These are phyloP conservation scores for Verticillium alfalfae DNA, from an alignment of 2,329 filamentous ascomycete genomes.

Conservation along the genomic window DNA sequence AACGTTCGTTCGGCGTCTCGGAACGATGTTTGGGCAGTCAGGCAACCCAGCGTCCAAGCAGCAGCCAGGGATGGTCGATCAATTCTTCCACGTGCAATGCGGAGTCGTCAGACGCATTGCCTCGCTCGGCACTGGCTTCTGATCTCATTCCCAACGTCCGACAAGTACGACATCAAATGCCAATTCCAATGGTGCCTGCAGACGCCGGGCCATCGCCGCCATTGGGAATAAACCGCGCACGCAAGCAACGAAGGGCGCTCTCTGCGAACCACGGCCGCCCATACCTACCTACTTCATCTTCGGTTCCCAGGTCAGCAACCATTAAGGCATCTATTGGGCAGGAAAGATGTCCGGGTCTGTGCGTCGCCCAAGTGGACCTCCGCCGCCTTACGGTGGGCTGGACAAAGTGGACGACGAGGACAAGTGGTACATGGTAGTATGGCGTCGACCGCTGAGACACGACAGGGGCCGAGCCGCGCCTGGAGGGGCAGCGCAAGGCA, in stretches of 20 bases:
- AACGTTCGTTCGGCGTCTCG: neutral
- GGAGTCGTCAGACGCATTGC: neutral
- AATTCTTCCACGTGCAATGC: neutral
- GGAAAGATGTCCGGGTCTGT: neutral
- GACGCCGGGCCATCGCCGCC: too few relatives aligned
- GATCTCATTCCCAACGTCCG: neutral
- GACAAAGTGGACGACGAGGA: neutral
- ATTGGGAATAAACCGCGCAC: neutral
- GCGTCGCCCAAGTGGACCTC: neutral
- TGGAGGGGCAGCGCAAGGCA: neutral
- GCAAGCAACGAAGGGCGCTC: neutral
- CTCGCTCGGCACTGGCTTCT: neutral
- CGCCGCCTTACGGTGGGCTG: neutral
- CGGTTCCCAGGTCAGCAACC: neutral
- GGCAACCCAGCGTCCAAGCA: neutral
- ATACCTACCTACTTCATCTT: neutral
- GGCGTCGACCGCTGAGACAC: neutral
- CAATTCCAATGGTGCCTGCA: neutral
- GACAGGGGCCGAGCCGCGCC: neutral
- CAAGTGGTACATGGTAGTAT: too few relatives aligned
- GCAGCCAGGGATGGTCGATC: neutral
- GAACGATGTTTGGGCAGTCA: neutral
- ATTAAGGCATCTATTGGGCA: conserved; percentile 1
- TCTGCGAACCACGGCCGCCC: neutral
- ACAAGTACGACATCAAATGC: neutral